Base-by-base conservation (phyloP, 768 basidiomycete genomes). In the Leccinum obscurum region DNA sequence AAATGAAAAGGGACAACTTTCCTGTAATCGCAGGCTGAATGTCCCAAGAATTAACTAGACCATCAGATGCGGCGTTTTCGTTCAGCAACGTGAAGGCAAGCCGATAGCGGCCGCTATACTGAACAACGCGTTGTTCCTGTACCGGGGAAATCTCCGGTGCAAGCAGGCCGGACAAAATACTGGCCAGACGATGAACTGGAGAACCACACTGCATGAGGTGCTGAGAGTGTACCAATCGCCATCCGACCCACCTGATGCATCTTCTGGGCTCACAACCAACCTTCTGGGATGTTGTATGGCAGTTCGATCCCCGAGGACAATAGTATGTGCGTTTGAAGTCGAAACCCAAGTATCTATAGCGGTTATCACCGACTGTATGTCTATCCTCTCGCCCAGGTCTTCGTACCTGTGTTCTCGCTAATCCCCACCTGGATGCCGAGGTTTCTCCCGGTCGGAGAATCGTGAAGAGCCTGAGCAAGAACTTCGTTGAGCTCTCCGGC, bases 11-110 rank as follows among this genome's bases (percentile, higher is more conserved):
- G 39, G 52, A 39, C 11, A 15, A 80, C 89, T 66, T 62, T 94
- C 94, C 78, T 30, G 76, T 64, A 11, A 97, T 76, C 9, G 86
- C 86, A 20, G 73, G 64, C 52, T 84, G 74, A 14, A 96, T 79
- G 49, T 95, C 86, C 96, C 96, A 98, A 6, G 81, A 77, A 32
- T 78, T 61, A 17, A 87, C 80, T 26, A 80, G 77, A 22, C 77
- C 79, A 6, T 89, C 89, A 13, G 81, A 80, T 2, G 89, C 77
- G 4, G 90, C 84, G 70, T 98, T 91, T 75, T 98, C 93, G 69
- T 98, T 96, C 55, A 99, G 76, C 7, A 99, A 78, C 14, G 90
- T 92, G 77, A 98, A 97, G n/a, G 93, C 86, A 14, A 98, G 82
- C 48, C 93, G 88, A 72, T 92, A 92, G 50, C 85, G 85, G 5